phyloP scores from a whole-genome alignment of 257 asterid genomes.

The Penstemon eatonii region DNA sequence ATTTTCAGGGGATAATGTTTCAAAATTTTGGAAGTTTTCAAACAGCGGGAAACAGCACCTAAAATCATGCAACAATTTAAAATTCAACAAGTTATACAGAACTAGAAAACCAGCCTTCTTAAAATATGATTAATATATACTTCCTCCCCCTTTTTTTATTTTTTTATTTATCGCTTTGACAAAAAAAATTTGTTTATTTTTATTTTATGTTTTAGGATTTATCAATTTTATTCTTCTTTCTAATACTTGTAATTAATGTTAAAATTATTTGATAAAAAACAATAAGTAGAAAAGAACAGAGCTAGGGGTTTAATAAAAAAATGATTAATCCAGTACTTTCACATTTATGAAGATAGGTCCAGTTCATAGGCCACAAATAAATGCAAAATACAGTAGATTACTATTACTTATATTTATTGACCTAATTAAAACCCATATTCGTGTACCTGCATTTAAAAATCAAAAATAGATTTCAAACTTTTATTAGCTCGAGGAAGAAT shows the following conservation, averaged over 20 bases:
- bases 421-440: neutral
- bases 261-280: no score
- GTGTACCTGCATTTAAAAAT: neutral
- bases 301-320: no score
- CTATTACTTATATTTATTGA: neutral
- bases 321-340: neutral
- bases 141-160: no score
- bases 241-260: no score
- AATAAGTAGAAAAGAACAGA: no score
- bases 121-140: neutral
- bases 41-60: neutral
- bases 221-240: no score
- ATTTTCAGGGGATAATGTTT: neutral
- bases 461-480: neutral
- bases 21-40: neutral
- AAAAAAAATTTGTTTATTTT: no score
- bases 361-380: neutral
- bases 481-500: neutral
- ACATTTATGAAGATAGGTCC: neutral
- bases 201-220: no score
- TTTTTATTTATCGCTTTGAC: no score
- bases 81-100: neutral
- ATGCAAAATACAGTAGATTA: neutral
- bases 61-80: neutral
- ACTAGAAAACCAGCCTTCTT: no score